phyloP scores from a whole-genome alignment of 2,329 filamentous ascomycete species.

The Fusarium haematococcum region DNA sequence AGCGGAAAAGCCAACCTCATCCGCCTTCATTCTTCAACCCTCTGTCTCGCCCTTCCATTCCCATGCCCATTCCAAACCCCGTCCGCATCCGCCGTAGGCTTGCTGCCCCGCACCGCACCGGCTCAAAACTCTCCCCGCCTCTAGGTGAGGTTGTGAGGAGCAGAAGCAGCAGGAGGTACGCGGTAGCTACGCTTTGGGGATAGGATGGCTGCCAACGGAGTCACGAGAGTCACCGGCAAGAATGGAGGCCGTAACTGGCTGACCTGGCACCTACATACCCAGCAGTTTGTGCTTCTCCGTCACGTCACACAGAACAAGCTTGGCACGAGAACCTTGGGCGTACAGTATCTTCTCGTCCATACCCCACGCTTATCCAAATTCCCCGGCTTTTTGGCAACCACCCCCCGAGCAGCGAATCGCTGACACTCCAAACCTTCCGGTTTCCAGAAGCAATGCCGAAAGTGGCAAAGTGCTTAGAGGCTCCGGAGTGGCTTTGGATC shows the following conservation, averaged over 20 bases:
- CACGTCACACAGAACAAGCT: slow-evolving; percentile 2
- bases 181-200: slow-evolving; percentile 33
- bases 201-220: slow-evolving; percentile 21
- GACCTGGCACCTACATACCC: not conserved
- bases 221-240: slow-evolving; percentile 16
- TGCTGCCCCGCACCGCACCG: slow-evolving; percentile 29
- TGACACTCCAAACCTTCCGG: slow-evolving; percentile 26
- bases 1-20: slow-evolving; percentile 9
- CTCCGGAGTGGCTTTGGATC: slow-evolving; percentile 9
- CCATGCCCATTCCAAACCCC: slow-evolving; percentile 33
- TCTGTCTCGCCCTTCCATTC: slow-evolving; percentile 30
- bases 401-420: slow-evolving; percentile 9
- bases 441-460: slow-evolving; percentile 33
- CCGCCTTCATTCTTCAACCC: slow-evolving; percentile 36
- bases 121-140: slow-evolving; percentile 35
- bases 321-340: not conserved
- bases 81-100: slow-evolving; percentile 28
- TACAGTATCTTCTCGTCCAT: not conserved
- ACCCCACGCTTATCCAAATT: slow-evolving; percentile 7
- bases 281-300: not conserved
- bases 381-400: slow-evolving; percentile 8
- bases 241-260: slow-evolving; percentile 18
- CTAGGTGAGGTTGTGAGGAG: slow-evolving; percentile 16
- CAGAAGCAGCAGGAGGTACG: slow-evolving; percentile 9
- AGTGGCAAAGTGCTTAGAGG: slow-evolving; percentile 24